These are phyloP conservation scores for Paspalum vaginatum DNA, from an alignment of 176 grass and related monocot species.

Conservation along the genomic window DNA sequence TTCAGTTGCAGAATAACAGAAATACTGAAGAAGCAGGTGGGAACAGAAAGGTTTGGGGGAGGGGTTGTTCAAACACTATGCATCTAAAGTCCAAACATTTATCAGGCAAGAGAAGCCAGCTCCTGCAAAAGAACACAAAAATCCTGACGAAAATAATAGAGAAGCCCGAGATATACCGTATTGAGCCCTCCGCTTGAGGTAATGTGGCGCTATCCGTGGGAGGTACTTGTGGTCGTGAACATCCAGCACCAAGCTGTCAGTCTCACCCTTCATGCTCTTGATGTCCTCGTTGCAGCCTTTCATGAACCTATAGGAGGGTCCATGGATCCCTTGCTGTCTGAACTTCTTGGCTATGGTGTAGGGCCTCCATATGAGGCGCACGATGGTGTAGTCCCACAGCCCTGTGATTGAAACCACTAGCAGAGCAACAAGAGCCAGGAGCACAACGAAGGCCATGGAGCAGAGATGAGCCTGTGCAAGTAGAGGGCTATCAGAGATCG, in stretches of 20 bases:
- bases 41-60: too few species aligned
- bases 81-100: too few species aligned
- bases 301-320: constrained; percentile 54
- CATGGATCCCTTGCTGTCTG: constrained; percentile 47
- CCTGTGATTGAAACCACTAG: neutral
- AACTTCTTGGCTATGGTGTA: constrained; percentile 34
- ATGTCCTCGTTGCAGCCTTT: constrained; percentile 37
- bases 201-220: constrained; percentile 35
- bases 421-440: constrained; percentile 1
- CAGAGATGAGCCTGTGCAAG: too few species aligned
- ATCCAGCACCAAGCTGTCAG: constrained; percentile 21
- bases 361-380: constrained; percentile 52
- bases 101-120: too few species aligned
- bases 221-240: constrained; percentile 43
- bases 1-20: too few species aligned
- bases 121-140: too few species aligned
- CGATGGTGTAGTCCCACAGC: constrained; percentile 27
- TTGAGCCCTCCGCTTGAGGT: constrained; percentile 40
- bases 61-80: too few species aligned
- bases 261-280: constrained; percentile 22
- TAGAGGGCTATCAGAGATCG: too few species aligned
- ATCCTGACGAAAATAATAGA: too few species aligned
- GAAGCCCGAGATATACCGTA: constrained; percentile 39
- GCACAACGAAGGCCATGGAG: constrained; percentile 20
- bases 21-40: too few species aligned